phyloP scores from a whole-genome alignment of 2,329 filamentous ascomycete species.

The Diaporthe amygdali region DNA sequence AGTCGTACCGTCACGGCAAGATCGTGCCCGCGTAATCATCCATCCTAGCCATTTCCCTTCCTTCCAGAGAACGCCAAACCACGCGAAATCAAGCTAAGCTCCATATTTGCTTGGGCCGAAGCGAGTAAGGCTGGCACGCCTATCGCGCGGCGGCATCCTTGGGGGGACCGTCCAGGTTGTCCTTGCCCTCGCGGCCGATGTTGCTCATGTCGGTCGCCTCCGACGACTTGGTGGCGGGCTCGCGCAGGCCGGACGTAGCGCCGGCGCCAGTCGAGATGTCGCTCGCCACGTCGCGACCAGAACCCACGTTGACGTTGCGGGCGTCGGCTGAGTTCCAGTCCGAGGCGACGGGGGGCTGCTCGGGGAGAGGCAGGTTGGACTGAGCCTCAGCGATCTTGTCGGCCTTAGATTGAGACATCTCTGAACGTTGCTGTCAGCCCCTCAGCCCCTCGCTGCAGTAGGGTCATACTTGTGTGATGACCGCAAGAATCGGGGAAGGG shows the following conservation, averaged over 20 bases:
- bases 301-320: constrained; percentile 72
- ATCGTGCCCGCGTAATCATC: not conserved
- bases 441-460: not conserved
- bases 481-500: not conserved
- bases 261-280: constrained; percentile 57
- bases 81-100: constrained; percentile 1
- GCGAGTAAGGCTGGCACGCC: not conserved
- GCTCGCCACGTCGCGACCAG: constrained; percentile 57
- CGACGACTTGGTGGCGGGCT: constrained; percentile 61
- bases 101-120: not conserved
- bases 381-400: constrained; percentile 71
- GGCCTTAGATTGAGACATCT: constrained; percentile 57
- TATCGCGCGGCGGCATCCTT: constrained; percentile 63
- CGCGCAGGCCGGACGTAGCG: constrained; percentile 59
- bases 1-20: not conserved
- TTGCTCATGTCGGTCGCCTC: constrained; percentile 58
- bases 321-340: constrained; percentile 79
- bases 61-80: constrained; percentile 7
- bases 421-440: constrained; percentile 6
- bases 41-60: not conserved
- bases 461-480: not conserved
- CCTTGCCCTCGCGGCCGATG: constrained; percentile 69
- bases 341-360: constrained; percentile 75
- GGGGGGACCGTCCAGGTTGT: constrained; percentile 59
- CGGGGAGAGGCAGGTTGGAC: constrained; percentile 79